These are phyloP conservation scores for Cornus suecica DNA, from an alignment of 148 eudicot species.

Conservation along the genomic window DNA sequence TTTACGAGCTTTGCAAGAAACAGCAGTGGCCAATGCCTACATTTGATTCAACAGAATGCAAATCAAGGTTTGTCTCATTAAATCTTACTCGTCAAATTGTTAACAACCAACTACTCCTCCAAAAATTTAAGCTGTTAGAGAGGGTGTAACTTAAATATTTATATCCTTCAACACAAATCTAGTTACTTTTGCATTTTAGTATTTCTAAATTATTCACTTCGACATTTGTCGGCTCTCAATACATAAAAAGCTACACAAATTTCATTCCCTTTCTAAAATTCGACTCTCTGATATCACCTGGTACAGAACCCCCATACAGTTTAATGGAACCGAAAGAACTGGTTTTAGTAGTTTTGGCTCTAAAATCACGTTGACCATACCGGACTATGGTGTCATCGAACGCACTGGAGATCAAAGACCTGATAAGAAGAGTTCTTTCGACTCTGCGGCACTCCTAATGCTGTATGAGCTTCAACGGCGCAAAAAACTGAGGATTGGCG, in stretches of 20 bases:
- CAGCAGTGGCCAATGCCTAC: conserved; percentile 86
- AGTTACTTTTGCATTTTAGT: no score
- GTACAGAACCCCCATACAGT: conserved; percentile 51
- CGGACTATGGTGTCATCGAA: conserved; percentile 53
- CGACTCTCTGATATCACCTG: neutral
- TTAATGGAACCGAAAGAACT: conserved; percentile 42
- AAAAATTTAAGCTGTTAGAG: no score
- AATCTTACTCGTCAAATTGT: neutral
- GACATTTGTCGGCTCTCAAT: neutral
- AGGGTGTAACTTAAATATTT: no score
- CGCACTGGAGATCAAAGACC: conserved; percentile 55
- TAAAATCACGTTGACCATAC: conserved; percentile 63
- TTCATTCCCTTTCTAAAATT: neutral
- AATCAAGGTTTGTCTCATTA: conserved; percentile 45
- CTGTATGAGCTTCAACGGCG: conserved; percentile 52
- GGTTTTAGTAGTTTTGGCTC: conserved; percentile 54
- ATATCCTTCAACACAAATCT: no score
- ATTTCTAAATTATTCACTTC: neutral
- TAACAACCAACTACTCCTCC: no score
- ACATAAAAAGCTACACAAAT: no score
- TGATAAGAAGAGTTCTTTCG: conserved; percentile 78
- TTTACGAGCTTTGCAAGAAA: conserved; percentile 62
- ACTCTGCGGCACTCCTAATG: conserved; percentile 76
- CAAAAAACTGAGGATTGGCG: conserved; percentile 47
- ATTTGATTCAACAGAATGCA: conserved; percentile 49